Base-by-base conservation (phyloP, 306 rosid species). In the Corylus americana region DNA sequence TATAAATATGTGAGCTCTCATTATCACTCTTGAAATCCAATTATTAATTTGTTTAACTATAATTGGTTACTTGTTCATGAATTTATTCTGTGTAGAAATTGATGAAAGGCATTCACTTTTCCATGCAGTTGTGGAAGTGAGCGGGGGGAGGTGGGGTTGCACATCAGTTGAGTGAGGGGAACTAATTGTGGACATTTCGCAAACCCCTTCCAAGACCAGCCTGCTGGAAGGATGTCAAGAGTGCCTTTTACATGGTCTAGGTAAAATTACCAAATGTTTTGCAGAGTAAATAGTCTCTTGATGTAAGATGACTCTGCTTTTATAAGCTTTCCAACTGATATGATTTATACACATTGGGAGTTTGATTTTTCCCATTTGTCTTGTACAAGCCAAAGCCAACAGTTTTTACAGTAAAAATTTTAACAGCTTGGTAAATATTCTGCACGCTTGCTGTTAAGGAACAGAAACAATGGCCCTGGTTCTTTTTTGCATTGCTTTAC, bases 211-310 rank as follows among this genome's bases (percentile, higher is more conserved):
- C 31, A 11, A 54, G 79, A 74, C 11, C 83, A 27, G 58, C 29
- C 31, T 53, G 27, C 66, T 6, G 70, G 29, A 67, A 37, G 72
- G 44, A 68, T 68, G 31, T n/a, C 53, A 44, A 68, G 29, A 68
- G 1, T 42, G 25, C 13, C 18, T 18, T 4, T 68, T n/a, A 42
- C 16, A 11, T 42, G 51, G 16, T 68, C 17, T 18, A 3, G 51
- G 37, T 3, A 68, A 42, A 68, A 42, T 8, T 39, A 42, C 13
- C 72, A 68, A 18, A n/a, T 68, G 51, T 42, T 10, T 39, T 20
- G 53, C 25, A 17, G 72, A 68, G 72, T 17, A 13, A 73, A 37
- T 25, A 54, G 45, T 70, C 73, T 70, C 68, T 58, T 70, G 73
- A 76, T 70, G 62, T 31, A 57, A 58, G 54, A 63, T 18, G 71